These are phyloP conservation scores for Rhodofomes roseus DNA, from an alignment of 1,284 basidiomycete genomes.

Conservation along the genomic window DNA sequence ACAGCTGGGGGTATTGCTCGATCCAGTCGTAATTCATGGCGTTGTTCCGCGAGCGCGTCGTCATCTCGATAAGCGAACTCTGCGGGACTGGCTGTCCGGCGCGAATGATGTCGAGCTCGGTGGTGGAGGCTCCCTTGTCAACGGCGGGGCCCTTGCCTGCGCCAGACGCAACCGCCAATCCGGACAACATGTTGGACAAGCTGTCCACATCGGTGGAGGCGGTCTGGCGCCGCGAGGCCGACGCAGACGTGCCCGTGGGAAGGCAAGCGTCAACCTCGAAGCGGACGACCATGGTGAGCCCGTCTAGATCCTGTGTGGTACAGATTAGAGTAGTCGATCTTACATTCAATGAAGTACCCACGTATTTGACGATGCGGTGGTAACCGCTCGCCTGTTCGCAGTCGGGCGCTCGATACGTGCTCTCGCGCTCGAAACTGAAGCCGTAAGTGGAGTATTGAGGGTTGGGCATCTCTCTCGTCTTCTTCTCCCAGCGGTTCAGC, in stretches of 20 bases:
- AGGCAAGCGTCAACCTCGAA: conserved; percentile 31
- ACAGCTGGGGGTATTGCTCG: conserved; percentile 47
- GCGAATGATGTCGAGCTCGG: conserved; percentile 33
- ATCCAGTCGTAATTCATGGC: conserved; percentile 36
- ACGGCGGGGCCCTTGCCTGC: conserved; percentile 1
- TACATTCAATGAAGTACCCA: conserved; percentile 24
- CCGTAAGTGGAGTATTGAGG: conserved; percentile 33
- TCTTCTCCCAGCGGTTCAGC: conserved; percentile 36
- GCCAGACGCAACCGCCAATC: conserved; percentile 25
- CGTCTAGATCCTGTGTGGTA: conserved; percentile 22
- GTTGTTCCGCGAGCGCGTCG: conserved; percentile 36
- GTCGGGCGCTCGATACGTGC: conserved; percentile 37
- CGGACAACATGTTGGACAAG: conserved; percentile 21
- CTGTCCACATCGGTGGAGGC: conserved; percentile 29
- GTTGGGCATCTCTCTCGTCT: conserved; percentile 9
- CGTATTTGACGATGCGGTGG: conserved; percentile 50
- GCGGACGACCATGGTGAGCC: conserved; percentile 28
- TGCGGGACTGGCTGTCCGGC: conserved; percentile 38
- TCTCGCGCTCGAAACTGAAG: conserved; percentile 46
- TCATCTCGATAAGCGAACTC: conserved; percentile 44
- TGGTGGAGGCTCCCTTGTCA: neutral
- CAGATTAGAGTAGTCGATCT: neutral
- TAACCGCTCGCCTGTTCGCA: conserved; percentile 42
- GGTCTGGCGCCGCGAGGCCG: neutral
- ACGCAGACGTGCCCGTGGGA: neutral